Percentiles rank a stretch among this genome's conserved stretches.
Evolutionary conservation across 75 land plant species (phyloP).

Genomic region (Chamaecyparis obtusa): DNA sequence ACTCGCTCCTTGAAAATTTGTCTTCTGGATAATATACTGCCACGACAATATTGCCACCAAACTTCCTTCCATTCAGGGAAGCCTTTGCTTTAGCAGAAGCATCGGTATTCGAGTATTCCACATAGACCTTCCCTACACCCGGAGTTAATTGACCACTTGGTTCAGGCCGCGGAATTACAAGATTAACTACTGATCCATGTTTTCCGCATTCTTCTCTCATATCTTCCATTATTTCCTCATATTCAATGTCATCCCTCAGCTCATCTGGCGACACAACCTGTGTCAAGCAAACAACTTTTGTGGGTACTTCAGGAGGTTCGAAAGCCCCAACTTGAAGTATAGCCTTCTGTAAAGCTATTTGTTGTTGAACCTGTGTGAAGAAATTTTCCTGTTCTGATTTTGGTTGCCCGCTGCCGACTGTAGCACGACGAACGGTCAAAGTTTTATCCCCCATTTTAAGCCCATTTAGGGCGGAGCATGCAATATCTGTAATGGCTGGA

Average conservation of each 20-base stretch:
- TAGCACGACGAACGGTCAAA: slow-evolving; percentile 75
- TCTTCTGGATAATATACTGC: slow-evolving; percentile 84
- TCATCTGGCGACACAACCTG: slow-evolving; percentile 64
- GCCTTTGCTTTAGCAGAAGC: no score
- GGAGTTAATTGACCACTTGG: slow-evolving; percentile 28
- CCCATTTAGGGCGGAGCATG: slow-evolving; percentile 84
- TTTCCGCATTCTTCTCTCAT: slow-evolving; percentile 71
- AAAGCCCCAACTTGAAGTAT: slow-evolving; percentile 38
- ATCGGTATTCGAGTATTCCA: no score
- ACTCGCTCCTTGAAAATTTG: slow-evolving; percentile 72
- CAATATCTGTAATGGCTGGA: slow-evolving; percentile 75
- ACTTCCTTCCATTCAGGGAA: no score
- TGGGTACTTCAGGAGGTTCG: slow-evolving; percentile 24
- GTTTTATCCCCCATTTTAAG: slow-evolving; percentile 91
- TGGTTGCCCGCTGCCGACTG: slow-evolving; percentile 47
- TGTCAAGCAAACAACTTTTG: slow-evolving; percentile 64
- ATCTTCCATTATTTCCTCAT: no score
- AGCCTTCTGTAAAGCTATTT: slow-evolving; percentile 81
- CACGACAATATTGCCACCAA: slow-evolving; percentile 46
- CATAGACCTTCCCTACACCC: slow-evolving; percentile 75
- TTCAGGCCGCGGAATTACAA: slow-evolving; percentile 78
- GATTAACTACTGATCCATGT: slow-evolving; percentile 50
- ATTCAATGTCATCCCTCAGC: slow-evolving; percentile 22
- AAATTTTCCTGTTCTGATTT: slow-evolving; percentile 73
- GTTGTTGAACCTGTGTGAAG: slow-evolving; percentile 76